phyloP scores from a whole-genome alignment of 768 basidiomycete genomes.

The Lactifluus pinguis region DNA sequence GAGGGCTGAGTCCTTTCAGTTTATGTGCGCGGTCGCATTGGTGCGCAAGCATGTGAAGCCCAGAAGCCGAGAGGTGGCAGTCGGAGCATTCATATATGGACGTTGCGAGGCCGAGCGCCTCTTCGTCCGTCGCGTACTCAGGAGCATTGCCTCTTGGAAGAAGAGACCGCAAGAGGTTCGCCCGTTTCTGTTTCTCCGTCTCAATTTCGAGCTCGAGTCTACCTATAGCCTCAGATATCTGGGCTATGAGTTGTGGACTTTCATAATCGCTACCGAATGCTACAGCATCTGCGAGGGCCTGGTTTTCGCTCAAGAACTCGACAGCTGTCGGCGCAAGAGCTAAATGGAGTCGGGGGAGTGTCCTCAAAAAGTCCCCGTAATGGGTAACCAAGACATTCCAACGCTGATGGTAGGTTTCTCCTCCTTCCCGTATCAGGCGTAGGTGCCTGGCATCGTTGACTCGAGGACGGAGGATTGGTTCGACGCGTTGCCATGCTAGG shows the following conservation, averaged over 20 bases:
- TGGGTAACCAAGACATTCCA: neutral
- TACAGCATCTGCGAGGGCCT: neutral
- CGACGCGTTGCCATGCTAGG: slow-evolving; percentile 9
- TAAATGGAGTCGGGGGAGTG: neutral
- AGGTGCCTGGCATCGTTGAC: neutral
- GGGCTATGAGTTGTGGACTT: neutral
- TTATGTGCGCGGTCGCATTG: neutral
- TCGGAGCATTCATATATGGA: slow-evolving; percentile 4
- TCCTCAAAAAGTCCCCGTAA: neutral
- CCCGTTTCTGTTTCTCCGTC: neutral
- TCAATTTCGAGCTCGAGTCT: neutral
- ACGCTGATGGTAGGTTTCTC: neutral
- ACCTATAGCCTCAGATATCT: neutral
- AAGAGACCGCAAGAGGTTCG: neutral
- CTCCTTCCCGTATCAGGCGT: slow-evolving; percentile 1
- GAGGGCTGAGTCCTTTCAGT: neutral
- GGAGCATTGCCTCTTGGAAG: neutral
- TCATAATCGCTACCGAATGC: neutral
- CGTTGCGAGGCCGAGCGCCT: slow-evolving; percentile 2
- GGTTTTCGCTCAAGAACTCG: neutral
- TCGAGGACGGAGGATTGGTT: neutral
- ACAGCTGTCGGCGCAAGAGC: slow-evolving; percentile 1
- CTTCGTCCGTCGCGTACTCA: neutral
- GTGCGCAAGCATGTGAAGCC: slow-evolving; percentile 8
- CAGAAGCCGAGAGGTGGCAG: neutral